These are phyloP conservation scores for Ascochyta viciae-villosae DNA, from an alignment of 2,329 filamentous ascomycete species.

Conservation along the genomic window DNA sequence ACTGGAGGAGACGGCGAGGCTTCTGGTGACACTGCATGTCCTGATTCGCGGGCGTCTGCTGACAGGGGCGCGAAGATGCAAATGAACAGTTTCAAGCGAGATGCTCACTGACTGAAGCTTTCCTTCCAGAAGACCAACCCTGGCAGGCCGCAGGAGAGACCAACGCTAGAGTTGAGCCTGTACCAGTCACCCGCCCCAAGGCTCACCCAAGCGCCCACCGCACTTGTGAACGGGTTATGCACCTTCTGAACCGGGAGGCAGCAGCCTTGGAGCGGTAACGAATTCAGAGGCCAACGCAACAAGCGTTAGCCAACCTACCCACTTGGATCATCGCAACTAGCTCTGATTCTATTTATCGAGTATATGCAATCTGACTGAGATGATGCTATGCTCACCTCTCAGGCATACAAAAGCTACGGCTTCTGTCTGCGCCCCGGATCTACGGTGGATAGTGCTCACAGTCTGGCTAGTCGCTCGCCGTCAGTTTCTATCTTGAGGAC, in stretches of 20 bases:
- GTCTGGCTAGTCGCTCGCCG: constrained; percentile 20
- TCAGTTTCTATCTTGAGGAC: constrained; percentile 37
- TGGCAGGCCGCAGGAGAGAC: constrained; percentile 33
- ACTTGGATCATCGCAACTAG: constrained; percentile 28
- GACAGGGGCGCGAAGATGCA: constrained; percentile 13
- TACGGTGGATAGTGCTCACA: constrained; percentile 17
- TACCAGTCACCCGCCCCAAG: constrained; percentile 41
- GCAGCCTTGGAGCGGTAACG: constrained; percentile 31
- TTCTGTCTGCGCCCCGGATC: constrained; percentile 41
- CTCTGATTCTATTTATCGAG: constrained; percentile 24
- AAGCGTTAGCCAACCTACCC: constrained; percentile 34
- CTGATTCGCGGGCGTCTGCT: constrained; percentile 8
- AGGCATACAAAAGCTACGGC: constrained; percentile 32
- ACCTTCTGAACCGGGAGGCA: constrained; percentile 38
- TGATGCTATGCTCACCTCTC: constrained; percentile 29
- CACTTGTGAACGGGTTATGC: constrained; percentile 47
- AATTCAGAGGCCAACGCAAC: constrained; percentile 34
- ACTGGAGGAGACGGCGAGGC: constrained; percentile 5
- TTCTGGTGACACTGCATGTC: constrained; percentile 16
- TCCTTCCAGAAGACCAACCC: constrained; percentile 32
- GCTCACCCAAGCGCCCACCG: constrained; percentile 44
- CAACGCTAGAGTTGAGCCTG: constrained; percentile 38
- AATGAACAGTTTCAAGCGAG: constrained; percentile 13
- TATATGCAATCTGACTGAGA: constrained; percentile 30
- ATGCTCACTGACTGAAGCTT: constrained; percentile 26